These are phyloP conservation scores for Paramecium sonneborni DNA, from an alignment of 73 alveolate genomes.

Conservation along the genomic window DNA sequence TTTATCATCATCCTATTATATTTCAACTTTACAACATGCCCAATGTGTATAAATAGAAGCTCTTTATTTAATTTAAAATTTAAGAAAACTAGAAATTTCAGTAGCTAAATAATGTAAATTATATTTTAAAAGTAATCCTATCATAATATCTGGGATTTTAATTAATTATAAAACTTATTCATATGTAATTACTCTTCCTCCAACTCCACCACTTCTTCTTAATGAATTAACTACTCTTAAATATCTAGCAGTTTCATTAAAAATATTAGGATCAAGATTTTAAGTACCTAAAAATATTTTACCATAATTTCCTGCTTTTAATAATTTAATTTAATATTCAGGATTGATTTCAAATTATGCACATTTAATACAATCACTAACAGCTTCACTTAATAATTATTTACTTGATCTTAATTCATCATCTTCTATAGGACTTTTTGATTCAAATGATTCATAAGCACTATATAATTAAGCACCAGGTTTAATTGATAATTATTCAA, in stretches of 20 bases:
- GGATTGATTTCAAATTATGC: slow-evolving; percentile 64
- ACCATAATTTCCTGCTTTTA: slow-evolving; percentile 72
- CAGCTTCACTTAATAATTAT: slow-evolving; percentile 56
- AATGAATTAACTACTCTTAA: slow-evolving; percentile 65
- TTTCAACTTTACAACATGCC: slow-evolving; percentile 67
- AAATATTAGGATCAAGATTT: slow-evolving; percentile 60
- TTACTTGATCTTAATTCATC: slow-evolving; percentile 46
- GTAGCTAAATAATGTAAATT: slow-evolving; percentile 67
- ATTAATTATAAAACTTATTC: slow-evolving; percentile 20
- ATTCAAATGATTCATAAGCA: slow-evolving; percentile 68
- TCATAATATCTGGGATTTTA: not conserved
- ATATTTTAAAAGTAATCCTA: slow-evolving; percentile 56
- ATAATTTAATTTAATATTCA: slow-evolving; percentile 58
- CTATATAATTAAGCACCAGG: slow-evolving; percentile 54
- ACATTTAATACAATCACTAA: slow-evolving; percentile 52
- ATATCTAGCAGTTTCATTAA: slow-evolving; percentile 44
- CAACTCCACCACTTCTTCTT: slow-evolving; percentile 58
- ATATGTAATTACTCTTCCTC: slow-evolving; percentile 64
- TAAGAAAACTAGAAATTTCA: slow-evolving; percentile 48
- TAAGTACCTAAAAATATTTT: slow-evolving; percentile 63
- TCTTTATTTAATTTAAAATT: slow-evolving; percentile 50
- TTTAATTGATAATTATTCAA: not conserved
- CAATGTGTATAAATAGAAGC: slow-evolving; percentile 69
- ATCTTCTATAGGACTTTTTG: slow-evolving; percentile 66
- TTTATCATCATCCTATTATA: slow-evolving; percentile 42